These are phyloP conservation scores for Pyrenochaeta sp. DNA, from an alignment of 2,329 filamentous ascomycete genomes.

Conservation along the genomic window DNA sequence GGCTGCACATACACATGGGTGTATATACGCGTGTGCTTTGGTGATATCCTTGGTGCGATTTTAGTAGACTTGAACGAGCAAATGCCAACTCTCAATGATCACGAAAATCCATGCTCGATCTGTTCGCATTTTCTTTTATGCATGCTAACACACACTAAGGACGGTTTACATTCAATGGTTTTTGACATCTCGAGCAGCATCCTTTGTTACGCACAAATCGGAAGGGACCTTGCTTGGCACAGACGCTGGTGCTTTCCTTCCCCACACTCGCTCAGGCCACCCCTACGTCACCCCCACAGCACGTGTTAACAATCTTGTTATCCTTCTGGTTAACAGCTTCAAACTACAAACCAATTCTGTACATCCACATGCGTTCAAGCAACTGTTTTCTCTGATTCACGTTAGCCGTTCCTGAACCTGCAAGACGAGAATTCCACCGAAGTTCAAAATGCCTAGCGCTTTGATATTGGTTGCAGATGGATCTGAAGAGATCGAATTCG, in stretches of 20 bases:
- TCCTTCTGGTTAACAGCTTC: too few relatives aligned
- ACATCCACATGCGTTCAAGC: too few relatives aligned
- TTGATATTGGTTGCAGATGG: conserved; percentile 50
- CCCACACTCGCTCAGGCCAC: conserved; percentile 7
- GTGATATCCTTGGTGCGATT: conserved; percentile 19
- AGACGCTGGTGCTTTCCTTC: conserved; percentile 5
- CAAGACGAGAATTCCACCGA: too few relatives aligned
- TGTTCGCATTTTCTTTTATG: neutral
- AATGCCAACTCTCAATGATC: conserved; percentile 14
- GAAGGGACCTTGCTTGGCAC: neutral
- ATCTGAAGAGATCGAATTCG: conserved; percentile 52
- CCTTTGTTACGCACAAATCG: neutral
- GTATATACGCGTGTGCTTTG: conserved; percentile 18
- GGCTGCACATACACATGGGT: conserved; percentile 10
- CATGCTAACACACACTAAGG: too few relatives aligned
- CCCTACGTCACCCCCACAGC: conserved; percentile 17
- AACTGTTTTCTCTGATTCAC: too few relatives aligned
- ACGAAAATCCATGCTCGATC: neutral
- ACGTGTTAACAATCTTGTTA: too few relatives aligned
- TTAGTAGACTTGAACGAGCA: conserved; percentile 4
- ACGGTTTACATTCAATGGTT: too few relatives aligned
- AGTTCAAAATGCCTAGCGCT: conserved; percentile 45
- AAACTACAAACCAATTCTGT: too few relatives aligned
- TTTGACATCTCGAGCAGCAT: neutral
- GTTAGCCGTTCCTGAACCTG: too few relatives aligned